Evolutionary conservation across 2,329 filamentous ascomycete genomes (phyloP).

Genomic region (Neocatenulostroma microsporum): DNA sequence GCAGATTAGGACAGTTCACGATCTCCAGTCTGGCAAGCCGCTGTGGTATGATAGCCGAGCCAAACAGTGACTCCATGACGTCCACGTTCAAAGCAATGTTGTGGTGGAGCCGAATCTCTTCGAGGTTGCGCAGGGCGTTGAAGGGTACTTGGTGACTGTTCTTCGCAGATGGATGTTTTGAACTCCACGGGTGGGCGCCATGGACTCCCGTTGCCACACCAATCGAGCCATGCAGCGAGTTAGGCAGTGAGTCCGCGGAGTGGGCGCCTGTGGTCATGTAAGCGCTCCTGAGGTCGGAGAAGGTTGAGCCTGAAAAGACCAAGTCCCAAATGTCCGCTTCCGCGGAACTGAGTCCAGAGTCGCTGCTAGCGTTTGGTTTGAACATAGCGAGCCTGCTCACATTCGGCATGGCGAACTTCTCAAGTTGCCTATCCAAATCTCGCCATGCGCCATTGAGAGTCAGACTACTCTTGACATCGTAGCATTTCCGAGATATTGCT

Average conservation of each 20-base stretch:
- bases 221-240: slow-evolving; percentile 2
- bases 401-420: slow-evolving; percentile 11
- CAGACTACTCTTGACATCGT: slow-evolving; percentile 10
- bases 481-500: slow-evolving; percentile 11
- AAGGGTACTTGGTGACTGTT: slow-evolving; percentile 3
- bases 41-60: slow-evolving; percentile 12
- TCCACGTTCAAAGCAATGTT: slow-evolving; percentile 4
- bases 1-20: slow-evolving; percentile 11
- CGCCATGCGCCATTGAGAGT: slow-evolving; percentile 9
- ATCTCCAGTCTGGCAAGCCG: slow-evolving; percentile 17
- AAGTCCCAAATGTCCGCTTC: slow-evolving; percentile 12
- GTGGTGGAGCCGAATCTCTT: slow-evolving; percentile 10
- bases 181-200: no score
- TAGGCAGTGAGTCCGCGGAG: neutral
- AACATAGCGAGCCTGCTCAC: slow-evolving; percentile 11
- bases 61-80: slow-evolving; percentile 12
- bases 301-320: slow-evolving; percentile 13
- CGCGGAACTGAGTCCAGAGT: no score
- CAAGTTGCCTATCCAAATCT: slow-evolving; percentile 8
- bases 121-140: slow-evolving; percentile 15
- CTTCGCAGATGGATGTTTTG: no score
- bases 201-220: neutral
- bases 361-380: neutral
- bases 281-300: slow-evolving; percentile 12
- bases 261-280: slow-evolving; percentile 8